A percentile compares a stretch with the other conserved stretches of the same genome.
Conservation (phyloP, 1,284 basidiomycete species). For the Marasmius sp. region DNA sequence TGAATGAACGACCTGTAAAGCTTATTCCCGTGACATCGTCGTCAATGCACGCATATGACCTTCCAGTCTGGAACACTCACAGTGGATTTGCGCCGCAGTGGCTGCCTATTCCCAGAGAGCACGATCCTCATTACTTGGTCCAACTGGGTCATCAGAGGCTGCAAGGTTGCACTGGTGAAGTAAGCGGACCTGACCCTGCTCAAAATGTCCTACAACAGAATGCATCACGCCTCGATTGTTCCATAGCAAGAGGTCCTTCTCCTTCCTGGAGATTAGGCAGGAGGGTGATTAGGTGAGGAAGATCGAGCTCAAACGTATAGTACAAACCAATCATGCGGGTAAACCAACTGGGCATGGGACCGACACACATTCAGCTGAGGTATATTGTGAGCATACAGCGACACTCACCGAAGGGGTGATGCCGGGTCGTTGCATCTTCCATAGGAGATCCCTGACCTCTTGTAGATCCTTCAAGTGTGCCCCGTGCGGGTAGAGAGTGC, state of each 20-base stretch:
- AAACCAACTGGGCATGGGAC: constrained; percentile 40
- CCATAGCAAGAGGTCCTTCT: constrained; percentile 68
- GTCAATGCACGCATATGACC: too few relatives aligned
- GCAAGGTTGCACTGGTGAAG: constrained; percentile 73
- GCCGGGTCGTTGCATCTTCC: constrained; percentile 73
- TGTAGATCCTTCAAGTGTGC: constrained; percentile 61
- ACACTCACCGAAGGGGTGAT: constrained; percentile 55
- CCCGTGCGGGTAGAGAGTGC: constrained; percentile 67
- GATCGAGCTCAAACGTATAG: neutral
- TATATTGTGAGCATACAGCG: neutral
- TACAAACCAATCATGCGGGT: constrained; percentile 56
- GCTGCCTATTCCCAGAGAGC: neutral
- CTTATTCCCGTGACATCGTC: too few relatives aligned
- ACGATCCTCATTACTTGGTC: constrained; percentile 47
- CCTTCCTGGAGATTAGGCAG: constrained; percentile 32
- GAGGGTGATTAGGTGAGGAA: neutral
- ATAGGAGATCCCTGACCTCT: constrained; percentile 61
- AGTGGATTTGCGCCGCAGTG: too few relatives aligned
- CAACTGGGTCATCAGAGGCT: constrained; percentile 53
- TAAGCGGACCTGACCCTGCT: constrained; percentile 57
- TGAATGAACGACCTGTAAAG: too few relatives aligned
- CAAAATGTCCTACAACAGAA: constrained; percentile 69
- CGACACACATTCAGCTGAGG: neutral
- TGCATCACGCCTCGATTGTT: constrained; percentile 73
- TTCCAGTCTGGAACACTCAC: too few relatives aligned